Conservation (phyloP, 208 protist genomes). For the Naegleria fowleri region DNA sequence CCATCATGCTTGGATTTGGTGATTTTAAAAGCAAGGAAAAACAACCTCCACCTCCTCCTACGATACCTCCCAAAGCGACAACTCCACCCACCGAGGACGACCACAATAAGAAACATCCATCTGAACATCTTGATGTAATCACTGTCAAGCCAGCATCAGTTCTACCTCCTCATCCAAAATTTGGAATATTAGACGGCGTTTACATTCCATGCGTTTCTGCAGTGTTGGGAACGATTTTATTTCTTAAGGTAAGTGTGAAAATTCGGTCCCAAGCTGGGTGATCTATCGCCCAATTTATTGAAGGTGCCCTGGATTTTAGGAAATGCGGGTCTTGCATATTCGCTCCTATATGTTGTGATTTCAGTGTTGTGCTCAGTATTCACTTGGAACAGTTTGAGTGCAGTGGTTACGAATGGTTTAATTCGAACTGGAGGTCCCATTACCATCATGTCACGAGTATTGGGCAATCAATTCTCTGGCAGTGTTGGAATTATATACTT, state of each 20-base stretch:
- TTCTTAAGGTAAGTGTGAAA: not conserved
- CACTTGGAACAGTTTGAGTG: not conserved
- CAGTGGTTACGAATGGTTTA: not conserved
- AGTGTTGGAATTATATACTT: not conserved
- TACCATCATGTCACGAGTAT: not conserved
- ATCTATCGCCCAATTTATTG: too few species aligned
- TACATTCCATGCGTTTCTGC: not conserved
- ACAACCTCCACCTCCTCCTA: not conserved
- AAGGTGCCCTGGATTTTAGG: constrained; percentile 6
- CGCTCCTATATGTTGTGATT: not conserved
- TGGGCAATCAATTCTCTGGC: not conserved
- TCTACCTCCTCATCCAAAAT: not conserved
- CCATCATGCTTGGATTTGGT: too few species aligned
- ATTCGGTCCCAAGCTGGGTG: too few species aligned
- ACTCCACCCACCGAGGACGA: not conserved
- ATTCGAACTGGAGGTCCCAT: not conserved
- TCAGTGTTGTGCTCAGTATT: not conserved
- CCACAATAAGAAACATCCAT: too few species aligned
- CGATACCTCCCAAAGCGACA: not conserved
- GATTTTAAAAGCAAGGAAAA: not conserved
- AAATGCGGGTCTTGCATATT: not conserved
- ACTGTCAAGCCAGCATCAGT: not conserved
- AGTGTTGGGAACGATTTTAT: not conserved
- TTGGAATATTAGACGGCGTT: not conserved
- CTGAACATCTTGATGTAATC: not conserved